These are phyloP conservation scores for Ambrosia artemisiifolia DNA, from an alignment of 129 eudicot genomes.

Conservation along the genomic window DNA sequence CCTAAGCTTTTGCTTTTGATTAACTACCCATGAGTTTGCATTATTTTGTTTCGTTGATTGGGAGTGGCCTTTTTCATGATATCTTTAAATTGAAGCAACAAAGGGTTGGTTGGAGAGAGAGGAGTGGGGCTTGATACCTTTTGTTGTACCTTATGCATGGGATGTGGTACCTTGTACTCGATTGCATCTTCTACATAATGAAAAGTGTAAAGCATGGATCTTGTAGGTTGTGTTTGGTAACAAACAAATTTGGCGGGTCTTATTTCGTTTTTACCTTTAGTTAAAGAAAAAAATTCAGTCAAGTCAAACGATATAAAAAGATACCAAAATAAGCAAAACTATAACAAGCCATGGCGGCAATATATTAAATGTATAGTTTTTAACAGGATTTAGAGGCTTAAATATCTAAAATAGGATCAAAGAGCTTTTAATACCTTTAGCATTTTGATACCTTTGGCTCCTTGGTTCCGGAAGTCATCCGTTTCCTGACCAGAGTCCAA, in stretches of 20 bases:
- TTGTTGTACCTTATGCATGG: constrained; percentile 14
- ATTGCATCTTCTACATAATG: constrained; percentile 32
- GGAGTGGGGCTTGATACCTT: constrained; percentile 21
- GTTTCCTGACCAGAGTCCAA: no score
- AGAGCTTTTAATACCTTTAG: no score
- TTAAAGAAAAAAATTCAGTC: constrained; percentile 15
- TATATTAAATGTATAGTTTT: no score
- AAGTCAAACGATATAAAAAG: constrained; percentile 27
- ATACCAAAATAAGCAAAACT: neutral
- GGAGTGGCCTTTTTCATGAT: constrained; percentile 16
- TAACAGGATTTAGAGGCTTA: no score
- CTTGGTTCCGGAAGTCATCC: no score
- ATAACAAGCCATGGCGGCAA: no score
- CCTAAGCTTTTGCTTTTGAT: constrained; percentile 31
- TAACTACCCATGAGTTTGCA: constrained; percentile 29
- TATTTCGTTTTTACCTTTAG: constrained; percentile 29
- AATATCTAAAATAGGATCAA: no score
- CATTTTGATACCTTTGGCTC: no score
- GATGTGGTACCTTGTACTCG: constrained; percentile 30
- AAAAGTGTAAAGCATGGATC: constrained; percentile 41
- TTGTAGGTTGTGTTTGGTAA: constrained; percentile 29
- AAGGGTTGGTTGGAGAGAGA: constrained; percentile 22
- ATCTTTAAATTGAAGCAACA: constrained; percentile 37
- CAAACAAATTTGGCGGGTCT: constrained; percentile 42
- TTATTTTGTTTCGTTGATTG: constrained; percentile 33